Base-by-base conservation (phyloP, 176 grass and related monocot species). In the Aegilops bicornis region DNA sequence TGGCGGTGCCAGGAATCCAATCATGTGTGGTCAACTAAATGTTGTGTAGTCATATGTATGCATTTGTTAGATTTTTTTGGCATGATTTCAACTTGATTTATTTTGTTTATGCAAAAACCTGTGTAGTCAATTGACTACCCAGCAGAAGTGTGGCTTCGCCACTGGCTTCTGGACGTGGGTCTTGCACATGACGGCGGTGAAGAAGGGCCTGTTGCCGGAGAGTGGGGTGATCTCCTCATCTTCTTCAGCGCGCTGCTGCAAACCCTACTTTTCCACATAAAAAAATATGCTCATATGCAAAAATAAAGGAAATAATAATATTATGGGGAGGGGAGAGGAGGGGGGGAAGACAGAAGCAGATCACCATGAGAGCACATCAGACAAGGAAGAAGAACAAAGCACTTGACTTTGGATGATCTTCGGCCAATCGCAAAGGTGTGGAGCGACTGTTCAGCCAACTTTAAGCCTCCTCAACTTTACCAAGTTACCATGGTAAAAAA, bases 151-250 rank as follows among this genome's bases (percentile, higher is more conserved):
- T n/a, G n/a, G n/a, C n/a, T n/a, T n/a, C n/a, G n/a, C n/a, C n/a
- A n/a, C n/a, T n/a, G n/a, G n/a, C n/a, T 17, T 11, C 25, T 87
- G 81, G 43, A 84, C 68, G 1, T 91, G 85, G 11, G 25, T 37
- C 66, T 22, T 67, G 22, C 67, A 65, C 81, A 91, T 12, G 61
- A 91, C 12, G 32, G 33, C n/a, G 7, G 85, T 75, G 68, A 91
- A 87, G 74, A 79, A 91, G 16, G 76, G 85, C 56, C 75, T 17
- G 7, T 56, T 60, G 60, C 79, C 86, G 43, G 80, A 84, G 8
- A 91, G 75, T 11, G 89, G 89, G 37, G 59, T 66, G 61, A 16
- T 60, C 77, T 76, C 85, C 39, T 86, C 37, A 10, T 76, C 73
- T 10, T 82, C 48, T 10, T 23, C 25, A 0, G 7, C 7, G 17